Percentiles rank a stretch among this genome's conserved stretches.
Evolutionary conservation across 2,329 filamentous ascomycete species (phyloP).

Genomic region (Pseudogymnoascus sp.): DNA sequence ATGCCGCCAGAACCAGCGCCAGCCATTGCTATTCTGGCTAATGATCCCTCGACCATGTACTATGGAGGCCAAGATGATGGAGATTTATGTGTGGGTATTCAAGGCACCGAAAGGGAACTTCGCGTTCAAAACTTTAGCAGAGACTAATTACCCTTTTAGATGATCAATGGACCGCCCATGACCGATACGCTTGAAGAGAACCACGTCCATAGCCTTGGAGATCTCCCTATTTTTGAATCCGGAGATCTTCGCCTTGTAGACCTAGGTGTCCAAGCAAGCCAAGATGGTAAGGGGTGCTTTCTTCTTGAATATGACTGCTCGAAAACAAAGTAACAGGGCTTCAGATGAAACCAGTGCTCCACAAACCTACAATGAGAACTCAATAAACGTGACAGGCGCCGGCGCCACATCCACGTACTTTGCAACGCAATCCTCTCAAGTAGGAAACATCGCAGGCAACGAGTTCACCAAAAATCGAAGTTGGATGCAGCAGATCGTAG

Average conservation of each 20-base stretch:
- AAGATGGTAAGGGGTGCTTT: background rate
- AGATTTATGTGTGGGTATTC: constrained; percentile 1
- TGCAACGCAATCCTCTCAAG: constrained; percentile 23
- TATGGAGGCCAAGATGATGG: constrained; percentile 16
- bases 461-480: constrained; percentile 63
- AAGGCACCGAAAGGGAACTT: background rate
- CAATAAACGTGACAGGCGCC: constrained; percentile 26
- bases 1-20: constrained; percentile 23
- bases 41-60: constrained; percentile 25
- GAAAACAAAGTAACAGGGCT: background rate
- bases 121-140: background rate
- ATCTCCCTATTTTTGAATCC: constrained; percentile 39
- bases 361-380: constrained; percentile 17
- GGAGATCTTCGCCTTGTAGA: constrained; percentile 32
- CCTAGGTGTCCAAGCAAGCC: constrained; percentile 18
- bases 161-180: constrained; percentile 27
- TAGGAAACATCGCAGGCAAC: constrained; percentile 49
- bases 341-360: background rate
- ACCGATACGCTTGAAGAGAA: constrained; percentile 40
- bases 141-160: constrained; percentile 4
- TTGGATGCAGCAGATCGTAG: constrained; percentile 84
- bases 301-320: background rate
- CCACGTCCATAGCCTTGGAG: constrained; percentile 34
- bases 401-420: constrained; percentile 30
- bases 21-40: constrained; percentile 22